phyloP scores from a whole-genome alignment of 2,329 filamentous ascomycete genomes.

The Penicillium sp. region DNA sequence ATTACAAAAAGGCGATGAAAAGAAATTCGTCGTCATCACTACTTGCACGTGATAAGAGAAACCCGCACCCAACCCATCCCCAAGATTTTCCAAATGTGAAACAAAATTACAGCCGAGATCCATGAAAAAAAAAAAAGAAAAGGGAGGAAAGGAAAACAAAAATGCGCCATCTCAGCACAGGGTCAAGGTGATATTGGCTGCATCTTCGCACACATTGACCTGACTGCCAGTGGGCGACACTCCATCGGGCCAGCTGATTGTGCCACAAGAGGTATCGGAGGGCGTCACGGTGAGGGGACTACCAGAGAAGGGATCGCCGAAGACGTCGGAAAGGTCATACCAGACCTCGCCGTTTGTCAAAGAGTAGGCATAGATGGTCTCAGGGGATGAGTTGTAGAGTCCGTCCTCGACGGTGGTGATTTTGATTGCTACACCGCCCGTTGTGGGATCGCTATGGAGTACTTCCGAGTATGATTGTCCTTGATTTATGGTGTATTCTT shows the following conservation, averaged over 20 bases:
- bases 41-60: neutral
- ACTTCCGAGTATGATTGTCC: slow-evolving; percentile 32
- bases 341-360: slow-evolving; percentile 33
- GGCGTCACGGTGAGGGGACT: slow-evolving; percentile 22
- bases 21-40: neutral
- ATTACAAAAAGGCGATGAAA: neutral
- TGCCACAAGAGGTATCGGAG: slow-evolving; percentile 21
- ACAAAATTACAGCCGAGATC: neutral
- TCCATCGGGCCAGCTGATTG: slow-evolving; percentile 31
- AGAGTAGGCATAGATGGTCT: slow-evolving; percentile 41
- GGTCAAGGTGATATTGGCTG: slow-evolving; percentile 25
- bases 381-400: slow-evolving; percentile 32
- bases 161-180: slow-evolving; percentile 23
- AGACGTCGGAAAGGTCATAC: slow-evolving; percentile 43
- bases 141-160: too few relatives aligned
- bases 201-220: slow-evolving; percentile 25
- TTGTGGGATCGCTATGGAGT: slow-evolving; percentile 31
- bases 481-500: slow-evolving; percentile 27
- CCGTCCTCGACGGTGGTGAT: slow-evolving; percentile 35
- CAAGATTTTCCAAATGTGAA: neutral
- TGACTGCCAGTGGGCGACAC: slow-evolving; percentile 28
- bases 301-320: slow-evolving; percentile 39
- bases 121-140: neutral
- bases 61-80: neutral
- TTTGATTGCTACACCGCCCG: slow-evolving; percentile 42